These are phyloP conservation scores for Diphasiastrum complanatum DNA, from an alignment of 83 land plant species.

Conservation along the genomic window DNA sequence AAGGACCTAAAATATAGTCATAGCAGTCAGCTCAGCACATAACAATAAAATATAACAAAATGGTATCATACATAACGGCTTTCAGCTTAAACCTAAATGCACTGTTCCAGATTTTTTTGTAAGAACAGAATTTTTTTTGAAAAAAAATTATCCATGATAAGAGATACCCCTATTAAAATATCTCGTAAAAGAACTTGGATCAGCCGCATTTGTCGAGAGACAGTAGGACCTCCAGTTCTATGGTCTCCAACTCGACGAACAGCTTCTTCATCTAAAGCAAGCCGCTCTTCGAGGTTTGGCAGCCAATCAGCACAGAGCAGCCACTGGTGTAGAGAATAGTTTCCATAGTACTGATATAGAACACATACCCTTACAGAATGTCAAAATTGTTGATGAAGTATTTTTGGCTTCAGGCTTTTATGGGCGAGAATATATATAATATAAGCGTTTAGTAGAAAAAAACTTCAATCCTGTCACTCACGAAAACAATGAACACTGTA, in stretches of 20 bases:
- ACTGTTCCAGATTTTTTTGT: no score
- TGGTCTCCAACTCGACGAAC: constrained; percentile 84
- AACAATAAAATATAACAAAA: not conserved
- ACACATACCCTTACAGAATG: not conserved
- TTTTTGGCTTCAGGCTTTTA: no score
- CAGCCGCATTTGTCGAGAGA: constrained; percentile 62
- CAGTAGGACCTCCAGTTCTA: constrained; percentile 69
- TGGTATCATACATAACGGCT: no score
- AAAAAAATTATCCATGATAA: not conserved
- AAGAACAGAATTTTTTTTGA: not conserved
- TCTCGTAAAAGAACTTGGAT: constrained; percentile 75
- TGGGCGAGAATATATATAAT: no score
- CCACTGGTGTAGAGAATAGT: constrained; percentile 90
- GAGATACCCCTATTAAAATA: constrained; percentile 74
- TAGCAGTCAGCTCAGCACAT: not conserved
- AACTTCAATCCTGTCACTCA: no score
- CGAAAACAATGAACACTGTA: no score
- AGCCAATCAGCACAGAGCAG: constrained; percentile 86
- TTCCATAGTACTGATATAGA: constrained; percentile 66
- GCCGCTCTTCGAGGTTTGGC: constrained; percentile 72
- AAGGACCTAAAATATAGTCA: constrained; percentile 4
- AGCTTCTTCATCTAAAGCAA: constrained; percentile 81
- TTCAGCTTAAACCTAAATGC: no score
- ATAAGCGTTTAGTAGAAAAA: no score
- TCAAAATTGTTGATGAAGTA: no score